These are phyloP conservation scores for Fusarium vanettenii DNA, from an alignment of 2,329 filamentous ascomycete species.

Conservation along the genomic window DNA sequence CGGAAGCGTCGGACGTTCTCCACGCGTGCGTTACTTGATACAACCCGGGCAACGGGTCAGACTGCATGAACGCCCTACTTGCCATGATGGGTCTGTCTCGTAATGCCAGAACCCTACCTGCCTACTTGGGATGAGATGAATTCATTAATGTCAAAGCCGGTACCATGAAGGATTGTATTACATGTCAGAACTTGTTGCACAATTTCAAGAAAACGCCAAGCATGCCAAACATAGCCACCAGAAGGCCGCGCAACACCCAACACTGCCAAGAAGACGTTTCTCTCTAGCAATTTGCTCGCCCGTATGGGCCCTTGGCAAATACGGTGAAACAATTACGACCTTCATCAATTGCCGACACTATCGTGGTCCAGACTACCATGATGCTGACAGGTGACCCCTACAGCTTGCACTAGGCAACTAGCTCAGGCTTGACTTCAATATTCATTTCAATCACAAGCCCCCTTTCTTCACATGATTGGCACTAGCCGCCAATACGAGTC, in stretches of 20 bases:
- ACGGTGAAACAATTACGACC: neutral
- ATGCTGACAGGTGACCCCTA: neutral
- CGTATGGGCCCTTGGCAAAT: neutral
- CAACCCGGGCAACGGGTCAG: neutral
- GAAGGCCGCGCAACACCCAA: neutral
- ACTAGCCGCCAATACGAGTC: neutral
- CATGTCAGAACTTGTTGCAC: neutral
- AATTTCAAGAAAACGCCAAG: neutral
- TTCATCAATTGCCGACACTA: neutral
- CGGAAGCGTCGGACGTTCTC: neutral
- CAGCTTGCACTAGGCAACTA: neutral
- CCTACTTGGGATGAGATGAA: neutral
- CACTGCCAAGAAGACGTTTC: neutral
- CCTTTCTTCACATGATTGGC: neutral
- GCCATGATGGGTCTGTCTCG: neutral
- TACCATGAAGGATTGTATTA: neutral
- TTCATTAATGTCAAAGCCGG: neutral
- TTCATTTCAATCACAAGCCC: neutral
- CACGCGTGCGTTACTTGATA: neutral
- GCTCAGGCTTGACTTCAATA: neutral
- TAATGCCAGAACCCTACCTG: neutral
- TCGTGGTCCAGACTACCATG: neutral
- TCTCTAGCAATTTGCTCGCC: neutral
- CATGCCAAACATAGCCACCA: neutral
- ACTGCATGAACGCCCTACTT: neutral